Evolutionary conservation across 257 asterid species (phyloP).

Genomic region (Nicotiana knightiana): DNA sequence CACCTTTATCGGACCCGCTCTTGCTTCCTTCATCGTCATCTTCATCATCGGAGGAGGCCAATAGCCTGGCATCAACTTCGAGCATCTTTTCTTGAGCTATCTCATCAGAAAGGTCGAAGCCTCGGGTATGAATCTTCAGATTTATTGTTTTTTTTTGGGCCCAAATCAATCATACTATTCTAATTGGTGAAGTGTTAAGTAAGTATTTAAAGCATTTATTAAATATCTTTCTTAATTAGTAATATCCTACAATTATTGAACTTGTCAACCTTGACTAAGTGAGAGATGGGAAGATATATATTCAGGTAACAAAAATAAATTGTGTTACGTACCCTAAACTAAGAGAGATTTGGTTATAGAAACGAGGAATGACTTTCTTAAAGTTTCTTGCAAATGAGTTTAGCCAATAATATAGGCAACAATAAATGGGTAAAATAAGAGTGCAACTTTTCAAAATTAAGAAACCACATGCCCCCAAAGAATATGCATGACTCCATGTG

Average conservation of each 20-base stretch:
- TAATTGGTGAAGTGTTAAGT: too few relatives aligned
- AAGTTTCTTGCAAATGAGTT: neutral
- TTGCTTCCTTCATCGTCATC: too few relatives aligned
- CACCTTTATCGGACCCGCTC: too few relatives aligned
- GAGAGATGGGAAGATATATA: neutral
- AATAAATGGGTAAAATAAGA: neutral
- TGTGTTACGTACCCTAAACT: neutral
- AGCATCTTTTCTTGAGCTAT: too few relatives aligned
- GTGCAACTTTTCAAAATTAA: slow-evolving; percentile 36
- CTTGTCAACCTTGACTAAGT: neutral
- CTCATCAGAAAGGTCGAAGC: too few relatives aligned
- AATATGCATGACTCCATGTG: slow-evolving; percentile 27
- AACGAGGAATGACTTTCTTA: neutral
- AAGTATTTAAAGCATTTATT: too few relatives aligned
- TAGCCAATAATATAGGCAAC: neutral
- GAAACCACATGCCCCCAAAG: slow-evolving; percentile 37
- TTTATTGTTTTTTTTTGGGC: too few relatives aligned
- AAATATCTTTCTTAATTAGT: too few relatives aligned
- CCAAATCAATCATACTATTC: too few relatives aligned
- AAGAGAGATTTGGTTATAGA: neutral
- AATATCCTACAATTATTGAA: neutral
- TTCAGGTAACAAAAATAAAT: neutral
- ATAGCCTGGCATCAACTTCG: too few relatives aligned
- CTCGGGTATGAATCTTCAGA: too few relatives aligned
- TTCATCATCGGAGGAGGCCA: too few relatives aligned